Conservation (phyloP, 768 basidiomycete genomes). For the Neoboletus brunneissimus region DNA sequence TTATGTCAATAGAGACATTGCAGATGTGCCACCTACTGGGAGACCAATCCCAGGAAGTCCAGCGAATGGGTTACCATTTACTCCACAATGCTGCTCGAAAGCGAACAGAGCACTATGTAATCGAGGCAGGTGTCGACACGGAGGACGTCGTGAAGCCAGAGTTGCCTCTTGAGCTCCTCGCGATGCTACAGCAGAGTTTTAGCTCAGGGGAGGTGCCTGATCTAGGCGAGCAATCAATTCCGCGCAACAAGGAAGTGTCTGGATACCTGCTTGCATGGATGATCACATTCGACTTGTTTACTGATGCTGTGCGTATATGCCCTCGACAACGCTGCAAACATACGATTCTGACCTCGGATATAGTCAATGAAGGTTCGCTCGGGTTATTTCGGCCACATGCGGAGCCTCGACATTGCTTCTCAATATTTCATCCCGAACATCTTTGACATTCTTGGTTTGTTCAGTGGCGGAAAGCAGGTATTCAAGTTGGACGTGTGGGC, state of each 20-base stretch:
- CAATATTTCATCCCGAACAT: constrained; percentile 68
- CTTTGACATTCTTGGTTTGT: constrained; percentile 63
- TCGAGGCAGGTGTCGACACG: constrained; percentile 81
- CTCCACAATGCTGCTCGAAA: constrained; percentile 67
- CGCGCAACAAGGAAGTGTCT: constrained; percentile 43
- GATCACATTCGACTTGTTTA: constrained; percentile 82
- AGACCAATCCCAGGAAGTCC: constrained; percentile 62
- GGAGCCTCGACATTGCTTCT: constrained; percentile 62
- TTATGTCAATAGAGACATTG: neutral
- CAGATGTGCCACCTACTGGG: constrained; percentile 81
- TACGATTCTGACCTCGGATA: neutral
- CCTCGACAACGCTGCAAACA: too few species aligned
- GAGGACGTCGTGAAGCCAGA: constrained; percentile 52
- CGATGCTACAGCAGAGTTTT: constrained; percentile 53
- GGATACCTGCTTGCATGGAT: constrained; percentile 86
- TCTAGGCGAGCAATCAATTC: constrained; percentile 38
- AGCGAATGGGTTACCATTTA: constrained; percentile 74
- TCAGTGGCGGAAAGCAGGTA: constrained; percentile 57
- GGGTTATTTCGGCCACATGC: constrained; percentile 83
- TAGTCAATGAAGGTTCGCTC: constrained; percentile 88
- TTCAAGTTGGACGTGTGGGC: constrained; percentile 86
- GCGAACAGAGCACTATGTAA: constrained; percentile 78
- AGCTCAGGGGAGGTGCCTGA: constrained; percentile 39
- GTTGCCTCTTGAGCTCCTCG: constrained; percentile 66
- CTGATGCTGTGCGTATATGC: constrained; percentile 63